Conservation (phyloP, 2,329 filamentous ascomycete genomes). For the Ascochyta clinopodiicola region DNA sequence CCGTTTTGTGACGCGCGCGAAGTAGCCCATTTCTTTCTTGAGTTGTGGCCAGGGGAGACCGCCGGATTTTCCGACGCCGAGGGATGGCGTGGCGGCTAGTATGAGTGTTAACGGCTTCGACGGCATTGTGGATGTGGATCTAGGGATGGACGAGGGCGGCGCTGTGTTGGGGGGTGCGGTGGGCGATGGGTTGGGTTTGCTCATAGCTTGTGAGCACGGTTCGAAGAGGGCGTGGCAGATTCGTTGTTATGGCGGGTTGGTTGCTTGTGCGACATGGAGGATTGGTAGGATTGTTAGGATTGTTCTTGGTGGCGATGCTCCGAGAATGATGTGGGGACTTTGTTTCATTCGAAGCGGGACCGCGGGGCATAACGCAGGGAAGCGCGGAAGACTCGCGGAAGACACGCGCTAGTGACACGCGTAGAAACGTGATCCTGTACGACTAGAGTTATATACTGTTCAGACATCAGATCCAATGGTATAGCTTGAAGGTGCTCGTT, state of each 20-base stretch:
- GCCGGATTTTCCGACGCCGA: slow-evolving; percentile 85
- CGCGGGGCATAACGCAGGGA: slow-evolving; percentile 7
- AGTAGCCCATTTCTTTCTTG: slow-evolving; percentile 92
- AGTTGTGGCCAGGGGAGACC: slow-evolving; percentile 88
- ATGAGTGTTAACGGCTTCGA: slow-evolving; percentile 77
- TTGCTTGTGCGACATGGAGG: too few species aligned
- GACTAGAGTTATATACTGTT: background rate
- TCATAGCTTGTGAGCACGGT: slow-evolving; percentile 1
- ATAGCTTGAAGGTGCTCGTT: background rate
- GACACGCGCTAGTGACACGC: slow-evolving; percentile 15
- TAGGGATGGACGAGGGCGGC: background rate
- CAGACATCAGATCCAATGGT: background rate
- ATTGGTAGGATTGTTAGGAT: background rate
- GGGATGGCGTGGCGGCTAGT: slow-evolving; percentile 86
- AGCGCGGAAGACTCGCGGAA: slow-evolving; percentile 3
- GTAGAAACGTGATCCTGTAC: slow-evolving; percentile 17
- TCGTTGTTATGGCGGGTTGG: too few species aligned
- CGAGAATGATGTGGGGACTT: slow-evolving; percentile 4
- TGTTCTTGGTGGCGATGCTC: background rate
- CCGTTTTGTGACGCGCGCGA: slow-evolving; percentile 85
- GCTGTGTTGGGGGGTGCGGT: slow-evolving; percentile 7
- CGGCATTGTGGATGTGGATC: slow-evolving; percentile 21
- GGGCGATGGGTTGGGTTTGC: background rate
- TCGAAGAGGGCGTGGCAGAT: too few species aligned
- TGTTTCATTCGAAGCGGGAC: slow-evolving; percentile 7